Conservation (phyloP, 2,329 filamentous ascomycete species). For the Paraconiothyrium sp. region DNA sequence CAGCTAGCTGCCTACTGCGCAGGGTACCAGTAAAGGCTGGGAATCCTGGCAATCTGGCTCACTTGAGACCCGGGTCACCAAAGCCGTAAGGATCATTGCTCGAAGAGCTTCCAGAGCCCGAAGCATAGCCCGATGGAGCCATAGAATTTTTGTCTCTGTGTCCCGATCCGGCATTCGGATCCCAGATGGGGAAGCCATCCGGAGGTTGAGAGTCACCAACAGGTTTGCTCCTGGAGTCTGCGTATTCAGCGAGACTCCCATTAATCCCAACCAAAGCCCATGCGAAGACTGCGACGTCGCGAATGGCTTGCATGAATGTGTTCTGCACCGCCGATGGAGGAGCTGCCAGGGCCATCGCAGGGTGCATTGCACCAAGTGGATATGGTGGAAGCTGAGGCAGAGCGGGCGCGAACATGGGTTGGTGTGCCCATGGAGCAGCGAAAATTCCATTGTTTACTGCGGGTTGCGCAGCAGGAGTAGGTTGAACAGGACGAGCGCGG, state of each 20-base stretch:
- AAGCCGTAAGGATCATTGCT: slow-evolving; percentile 47
- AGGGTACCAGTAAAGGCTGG: neutral
- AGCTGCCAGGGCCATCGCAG: slow-evolving; percentile 56
- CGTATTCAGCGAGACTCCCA: slow-evolving; percentile 72
- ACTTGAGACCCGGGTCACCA: slow-evolving; percentile 47
- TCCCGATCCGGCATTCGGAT: slow-evolving; percentile 31
- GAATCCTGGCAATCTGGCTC: slow-evolving; percentile 14
- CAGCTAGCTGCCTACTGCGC: neutral
- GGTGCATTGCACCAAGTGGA: slow-evolving; percentile 47
- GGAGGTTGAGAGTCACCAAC: slow-evolving; percentile 70
- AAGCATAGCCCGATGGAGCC: slow-evolving; percentile 47
- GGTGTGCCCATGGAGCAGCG: slow-evolving; percentile 79
- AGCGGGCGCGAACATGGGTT: slow-evolving; percentile 65
- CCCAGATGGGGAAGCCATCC: slow-evolving; percentile 70
- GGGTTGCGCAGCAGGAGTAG: slow-evolving; percentile 45
- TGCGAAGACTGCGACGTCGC: slow-evolving; percentile 87
- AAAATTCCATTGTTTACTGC: slow-evolving; percentile 67
- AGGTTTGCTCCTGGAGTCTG: slow-evolving; percentile 65
- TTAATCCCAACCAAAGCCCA: slow-evolving; percentile 86
- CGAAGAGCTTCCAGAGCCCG: slow-evolving; percentile 43
- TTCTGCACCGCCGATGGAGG: slow-evolving; percentile 58
- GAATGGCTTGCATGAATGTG: slow-evolving; percentile 80
- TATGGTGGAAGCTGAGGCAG: slow-evolving; percentile 49
- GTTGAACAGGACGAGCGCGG: slow-evolving; percentile 75
- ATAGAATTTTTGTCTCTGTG: slow-evolving; percentile 32